Conservation (phyloP, 192 early-diverging fungal species). For the Coemansia sp. region DNA sequence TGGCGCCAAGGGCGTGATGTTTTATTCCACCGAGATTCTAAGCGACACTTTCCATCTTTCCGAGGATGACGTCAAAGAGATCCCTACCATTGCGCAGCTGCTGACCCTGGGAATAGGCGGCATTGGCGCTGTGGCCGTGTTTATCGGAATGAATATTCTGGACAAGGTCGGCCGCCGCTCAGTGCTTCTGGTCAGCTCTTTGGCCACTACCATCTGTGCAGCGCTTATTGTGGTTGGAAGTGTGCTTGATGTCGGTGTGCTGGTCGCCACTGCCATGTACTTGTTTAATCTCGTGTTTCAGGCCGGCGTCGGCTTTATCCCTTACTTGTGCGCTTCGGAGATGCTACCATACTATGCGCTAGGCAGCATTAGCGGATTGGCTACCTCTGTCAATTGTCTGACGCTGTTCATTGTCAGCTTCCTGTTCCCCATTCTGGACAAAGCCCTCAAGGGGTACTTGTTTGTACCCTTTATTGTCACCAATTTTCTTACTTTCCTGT, state of each 20-base stretch:
- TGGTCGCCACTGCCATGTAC: conserved; percentile 61
- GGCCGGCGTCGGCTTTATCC: conserved; percentile 81
- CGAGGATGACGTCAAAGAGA: conserved; percentile 29
- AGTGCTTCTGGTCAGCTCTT: conserved; percentile 61
- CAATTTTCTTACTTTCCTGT: conserved; percentile 40
- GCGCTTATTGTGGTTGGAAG: conserved; percentile 60
- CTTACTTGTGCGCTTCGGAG: conserved; percentile 74
- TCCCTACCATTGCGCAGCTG: conserved; percentile 60
- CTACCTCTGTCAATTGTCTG: conserved; percentile 63
- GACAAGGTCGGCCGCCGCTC: conserved; percentile 71
- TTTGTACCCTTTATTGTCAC: conserved; percentile 63
- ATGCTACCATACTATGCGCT: conserved; percentile 67
- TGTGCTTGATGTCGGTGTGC: conserved; percentile 55
- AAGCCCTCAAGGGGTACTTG: conserved; percentile 56
- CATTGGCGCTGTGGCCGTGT: conserved; percentile 70
- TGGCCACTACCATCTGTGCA: conserved; percentile 59
- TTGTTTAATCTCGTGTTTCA: conserved; percentile 81
- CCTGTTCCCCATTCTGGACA: conserved; percentile 57
- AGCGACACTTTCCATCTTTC: conserved; percentile 53
- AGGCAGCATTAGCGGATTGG: conserved; percentile 63
- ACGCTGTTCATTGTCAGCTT: conserved; percentile 65
- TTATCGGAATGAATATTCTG: conserved; percentile 70
- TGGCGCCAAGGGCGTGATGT: conserved; percentile 88
- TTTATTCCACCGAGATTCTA: conserved; percentile 78
- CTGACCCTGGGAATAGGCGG: conserved; percentile 79